Percentiles rank a stretch among this genome's conserved stretches.
These are phyloP conservation scores for Bipolaris bicolor DNA, from an alignment of 2,329 filamentous ascomycete genomes.

Conservation along the genomic window DNA sequence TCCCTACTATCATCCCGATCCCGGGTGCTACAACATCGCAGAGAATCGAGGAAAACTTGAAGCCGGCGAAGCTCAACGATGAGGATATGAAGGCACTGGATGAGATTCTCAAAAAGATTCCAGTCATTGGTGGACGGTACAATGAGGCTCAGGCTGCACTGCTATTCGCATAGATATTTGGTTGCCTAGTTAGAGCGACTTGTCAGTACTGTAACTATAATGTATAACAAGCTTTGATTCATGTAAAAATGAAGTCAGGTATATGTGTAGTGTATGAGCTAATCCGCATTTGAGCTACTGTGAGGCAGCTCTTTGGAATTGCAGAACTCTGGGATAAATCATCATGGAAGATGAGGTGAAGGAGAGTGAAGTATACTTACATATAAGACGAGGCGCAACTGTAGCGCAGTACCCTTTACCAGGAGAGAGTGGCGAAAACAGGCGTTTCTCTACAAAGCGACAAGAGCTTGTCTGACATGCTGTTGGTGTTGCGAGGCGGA, in stretches of 20 bases:
- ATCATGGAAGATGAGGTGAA: slow-evolving; percentile 41
- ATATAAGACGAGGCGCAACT: background rate
- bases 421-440: background rate
- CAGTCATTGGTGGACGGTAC: slow-evolving; percentile 53
- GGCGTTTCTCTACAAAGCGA: background rate
- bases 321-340: slow-evolving; percentile 57
- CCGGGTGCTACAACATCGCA: slow-evolving; percentile 66
- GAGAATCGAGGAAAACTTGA: slow-evolving; percentile 67
- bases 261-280: slow-evolving; percentile 52
- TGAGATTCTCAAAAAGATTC: slow-evolving; percentile 56
- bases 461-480: background rate
- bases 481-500: background rate
- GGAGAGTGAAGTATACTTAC: background rate
- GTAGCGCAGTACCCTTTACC: background rate
- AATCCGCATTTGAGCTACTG: slow-evolving; percentile 51
- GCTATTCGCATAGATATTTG: slow-evolving; percentile 18
- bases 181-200: slow-evolving; percentile 2
- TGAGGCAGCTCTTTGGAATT: slow-evolving; percentile 54
- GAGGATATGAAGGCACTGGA: slow-evolving; percentile 59
- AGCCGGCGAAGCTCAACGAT: slow-evolving; percentile 59
- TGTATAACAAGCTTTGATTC: slow-evolving; percentile 3
- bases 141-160: slow-evolving; percentile 11
- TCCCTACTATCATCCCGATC: slow-evolving; percentile 68
- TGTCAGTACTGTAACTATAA: slow-evolving; percentile 20
- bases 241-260: slow-evolving; percentile 48